Conservation (phyloP, 2,329 filamentous ascomycete genomes). For the Emydomyces testavorans region DNA sequence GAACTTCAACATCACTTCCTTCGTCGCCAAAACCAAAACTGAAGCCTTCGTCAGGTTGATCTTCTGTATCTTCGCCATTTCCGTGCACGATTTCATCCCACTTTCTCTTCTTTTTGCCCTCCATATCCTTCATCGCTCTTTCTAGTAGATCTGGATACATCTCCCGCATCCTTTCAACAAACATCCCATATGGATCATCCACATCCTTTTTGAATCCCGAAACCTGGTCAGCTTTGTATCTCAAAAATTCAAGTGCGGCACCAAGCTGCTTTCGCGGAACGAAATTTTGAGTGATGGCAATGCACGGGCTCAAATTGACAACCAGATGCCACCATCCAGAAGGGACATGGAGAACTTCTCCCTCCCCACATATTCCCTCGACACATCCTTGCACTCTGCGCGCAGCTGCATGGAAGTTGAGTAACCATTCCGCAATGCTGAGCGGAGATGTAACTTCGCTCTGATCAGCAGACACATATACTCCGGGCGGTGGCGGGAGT, state of each 20-base stretch:
- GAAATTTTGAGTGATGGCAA: slow-evolving; percentile 93
- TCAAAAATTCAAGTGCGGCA: slow-evolving; percentile 67
- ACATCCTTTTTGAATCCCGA: slow-evolving; percentile 70
- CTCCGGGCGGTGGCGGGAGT: slow-evolving; percentile 63
- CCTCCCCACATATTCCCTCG: slow-evolving; percentile 72
- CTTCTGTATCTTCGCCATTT: slow-evolving; percentile 34
- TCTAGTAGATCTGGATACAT: slow-evolving; percentile 56
- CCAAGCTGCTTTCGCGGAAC: slow-evolving; percentile 63
- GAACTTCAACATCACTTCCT: slow-evolving; percentile 43
- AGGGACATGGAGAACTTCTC: slow-evolving; percentile 84
- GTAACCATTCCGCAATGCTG: slow-evolving; percentile 92
- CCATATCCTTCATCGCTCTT: slow-evolving; percentile 52
- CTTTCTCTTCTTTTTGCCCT: slow-evolving; percentile 60
- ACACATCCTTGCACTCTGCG: slow-evolving; percentile 62
- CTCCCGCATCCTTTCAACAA: slow-evolving; percentile 55
- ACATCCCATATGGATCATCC: slow-evolving; percentile 60
- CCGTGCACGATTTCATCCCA: slow-evolving; percentile 69
- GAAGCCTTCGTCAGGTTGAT: slow-evolving; percentile 39
- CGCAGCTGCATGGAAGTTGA: slow-evolving; percentile 78
- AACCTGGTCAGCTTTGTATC: slow-evolving; percentile 71
- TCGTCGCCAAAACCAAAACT: slow-evolving; percentile 55
- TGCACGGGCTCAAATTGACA: slow-evolving; percentile 70
- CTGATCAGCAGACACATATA: slow-evolving; percentile 78
- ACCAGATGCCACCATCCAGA: slow-evolving; percentile 97
- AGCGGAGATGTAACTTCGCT: slow-evolving; percentile 89